Base-by-base conservation (phyloP, 371 early-diverging fungal species). In the Amoeboradix gromovi region DNA sequence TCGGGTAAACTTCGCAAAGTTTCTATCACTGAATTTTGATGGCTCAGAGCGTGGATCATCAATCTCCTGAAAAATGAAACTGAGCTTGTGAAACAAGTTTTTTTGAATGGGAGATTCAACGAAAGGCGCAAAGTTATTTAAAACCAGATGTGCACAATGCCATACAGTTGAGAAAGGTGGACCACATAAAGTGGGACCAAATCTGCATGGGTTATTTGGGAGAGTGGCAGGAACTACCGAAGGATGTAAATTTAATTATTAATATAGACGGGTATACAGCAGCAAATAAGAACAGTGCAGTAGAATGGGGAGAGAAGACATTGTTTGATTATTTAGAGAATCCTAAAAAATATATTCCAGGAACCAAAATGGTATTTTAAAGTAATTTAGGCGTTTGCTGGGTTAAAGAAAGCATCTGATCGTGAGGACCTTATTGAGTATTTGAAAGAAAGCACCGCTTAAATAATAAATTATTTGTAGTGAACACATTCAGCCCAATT, bases 121-220 rank as follows among this genome's bases (percentile, higher is more conserved):
- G 1, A 71, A 71, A 29, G 95, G 95, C 80, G 93, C 93, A 75
- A 91, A 91, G 85, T 91, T 94, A 80, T 96, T 96, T 89, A 91
- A 93, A 85, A 94, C 94, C 74, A 89, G 96, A 72, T 96, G 96
- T 75, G 91, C 92, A 70, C 90, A 89, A 77, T 96, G 97, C 86
- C 94, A 96, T 85, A 92, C 91, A 72, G 85, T 90, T 65, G 92
- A 92, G 74, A 81, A 87, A 83, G 86, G 84, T 70, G 92, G 85
- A 69, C 75, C 90, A 71, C 83, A 92, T 86, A 90, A 92, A 84
- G 88, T 90, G 70, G 97, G 97, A 66, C 97, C 97, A 72, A 93
- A 92, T 82, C 83, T 95, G 70, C 80, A 88, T 83, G 93, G 93
- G 69, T 75, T 95, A 71, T 87, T 91, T 70, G 90, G 90, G 31